A percentile compares a stretch with the other conserved stretches of the same genome.
Evolutionary conservation across 2,329 filamentous ascomycete genomes (phyloP).

Genomic region (Akanthomyces muscarius): DNA sequence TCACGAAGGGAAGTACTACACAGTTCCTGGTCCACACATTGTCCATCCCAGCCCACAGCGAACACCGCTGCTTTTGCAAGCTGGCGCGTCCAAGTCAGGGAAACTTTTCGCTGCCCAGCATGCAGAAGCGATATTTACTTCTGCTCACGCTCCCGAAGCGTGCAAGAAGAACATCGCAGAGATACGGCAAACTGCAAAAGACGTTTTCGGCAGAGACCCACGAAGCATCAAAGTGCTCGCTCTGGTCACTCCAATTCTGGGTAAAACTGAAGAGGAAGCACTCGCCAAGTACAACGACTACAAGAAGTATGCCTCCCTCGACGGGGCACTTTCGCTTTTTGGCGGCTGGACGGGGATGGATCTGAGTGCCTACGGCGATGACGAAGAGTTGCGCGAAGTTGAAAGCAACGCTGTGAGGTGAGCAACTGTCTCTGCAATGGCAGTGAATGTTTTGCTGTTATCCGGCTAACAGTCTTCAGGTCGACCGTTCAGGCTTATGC

Average conservation of each 20-base stretch:
- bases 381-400: slow-evolving; percentile 58
- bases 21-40: slow-evolving; percentile 56
- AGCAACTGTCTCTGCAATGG: background rate
- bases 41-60: slow-evolving; percentile 59
- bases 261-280: slow-evolving; percentile 57
- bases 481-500: slow-evolving; percentile 47
- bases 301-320: slow-evolving; percentile 52
- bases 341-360: slow-evolving; percentile 66
- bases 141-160: slow-evolving; percentile 51
- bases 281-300: slow-evolving; percentile 46
- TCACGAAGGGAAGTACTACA: slow-evolving; percentile 57
- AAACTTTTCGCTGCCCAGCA: slow-evolving; percentile 59
- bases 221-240: slow-evolving; percentile 57
- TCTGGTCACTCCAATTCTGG: slow-evolving; percentile 55
- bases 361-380: slow-evolving; percentile 55
- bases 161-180: slow-evolving; percentile 54
- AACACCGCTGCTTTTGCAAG: slow-evolving; percentile 61
- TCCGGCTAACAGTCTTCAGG: slow-evolving; percentile 22
- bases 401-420: slow-evolving; percentile 52
- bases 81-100: slow-evolving; percentile 57
- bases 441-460: no score
- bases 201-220: slow-evolving; percentile 48
- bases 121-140: slow-evolving; percentile 62
- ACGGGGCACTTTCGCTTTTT: slow-evolving; percentile 61
- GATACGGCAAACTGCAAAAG: slow-evolving; percentile 48